Base-by-base conservation (phyloP, 371 early-diverging fungal species). In the Syncephalis fuscata region DNA sequence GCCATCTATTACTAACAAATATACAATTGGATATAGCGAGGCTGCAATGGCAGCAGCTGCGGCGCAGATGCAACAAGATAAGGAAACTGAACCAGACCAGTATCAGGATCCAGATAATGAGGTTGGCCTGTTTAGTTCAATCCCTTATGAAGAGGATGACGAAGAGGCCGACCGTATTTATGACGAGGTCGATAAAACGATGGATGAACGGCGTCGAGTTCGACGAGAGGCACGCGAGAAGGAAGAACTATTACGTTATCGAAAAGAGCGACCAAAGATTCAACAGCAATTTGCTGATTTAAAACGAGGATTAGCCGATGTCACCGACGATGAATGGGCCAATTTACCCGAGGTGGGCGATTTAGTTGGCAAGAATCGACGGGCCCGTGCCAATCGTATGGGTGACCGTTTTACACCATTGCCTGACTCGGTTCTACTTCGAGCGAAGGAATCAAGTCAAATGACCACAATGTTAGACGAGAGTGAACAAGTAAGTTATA, bases 141-240 rank as follows among this genome's bases (percentile, higher is more conserved):
- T 74, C 25, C 92, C 91, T 1, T 92, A 94, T 54, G 94, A 91
- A 49, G 82, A 82, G 38, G 95, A 94, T 59, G 96, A 97, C 58
- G 94, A 92, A 60, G 98, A 97, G 58, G 98, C 98, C 0, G 95
- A 95, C 58, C 62, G 73, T 39, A 86, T 95, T 4, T 97, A 86
- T 68, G 87, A 79, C n/a, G 70, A 76, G 53, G 80, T 96, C 39
- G 96, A 93, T 51, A 62, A 68, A 15, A 82, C 80, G 50, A 89
- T 93, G 86, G 92, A 88, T 55, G 84, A 88, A 54, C 69, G 95
- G 37, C 71, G 90, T 19, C 69, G 76, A 68, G 71, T 73, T 57
- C 67, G 85, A 62, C 66, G 65, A 52, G 78, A 80, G 59, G 76
- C 71, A 5, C 64, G 76, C 21, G 80, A 78, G 47, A 65, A 68